phyloP scores from a whole-genome alignment of 1,139 yeast genomes.

The Pichia terricola region DNA sequence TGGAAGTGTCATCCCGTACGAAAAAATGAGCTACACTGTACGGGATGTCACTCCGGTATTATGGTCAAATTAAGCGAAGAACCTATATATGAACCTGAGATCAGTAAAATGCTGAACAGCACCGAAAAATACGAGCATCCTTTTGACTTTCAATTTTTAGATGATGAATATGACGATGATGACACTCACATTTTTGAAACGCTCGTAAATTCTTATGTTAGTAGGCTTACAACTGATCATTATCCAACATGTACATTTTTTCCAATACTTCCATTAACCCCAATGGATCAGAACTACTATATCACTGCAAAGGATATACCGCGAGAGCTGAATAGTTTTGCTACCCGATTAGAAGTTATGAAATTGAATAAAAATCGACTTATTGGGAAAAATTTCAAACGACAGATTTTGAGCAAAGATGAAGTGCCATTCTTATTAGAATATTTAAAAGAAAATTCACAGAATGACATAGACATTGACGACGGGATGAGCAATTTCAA shows the following conservation, averaged over 20 bases:
- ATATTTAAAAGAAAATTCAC: conserved; percentile 2
- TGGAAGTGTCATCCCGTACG: conserved; percentile 23
- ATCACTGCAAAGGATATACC: conserved; percentile 20
- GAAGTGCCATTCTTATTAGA: conserved; percentile 5
- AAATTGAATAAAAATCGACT: conserved; percentile 12
- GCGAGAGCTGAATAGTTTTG: conserved; percentile 15
- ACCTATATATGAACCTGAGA: not conserved
- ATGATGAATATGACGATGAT: conserved; percentile 8
- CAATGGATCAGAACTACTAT: conserved; percentile 18
- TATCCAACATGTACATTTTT: conserved; percentile 18
- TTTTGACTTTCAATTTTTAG: conserved; percentile 6
- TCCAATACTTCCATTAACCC: conserved; percentile 10
- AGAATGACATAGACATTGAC: conserved; percentile 2
- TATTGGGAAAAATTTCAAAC: conserved; percentile 8
- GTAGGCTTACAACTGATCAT: conserved; percentile 21
- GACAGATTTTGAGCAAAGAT: conserved; percentile 4
- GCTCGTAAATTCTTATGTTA: conserved; percentile 19
- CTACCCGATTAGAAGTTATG: conserved; percentile 11
- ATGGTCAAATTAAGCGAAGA: conserved; percentile 11
- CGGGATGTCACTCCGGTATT: conserved; percentile 21
- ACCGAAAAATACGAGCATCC: conserved; percentile 7
- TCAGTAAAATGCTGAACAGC: conserved; percentile 4
- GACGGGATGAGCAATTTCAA: not conserved
- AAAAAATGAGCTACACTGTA: conserved; percentile 24
- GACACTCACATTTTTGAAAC: conserved; percentile 10